phyloP scores from a whole-genome alignment of 2,329 filamentous ascomycete genomes.

The Diaporthe ampelina region DNA sequence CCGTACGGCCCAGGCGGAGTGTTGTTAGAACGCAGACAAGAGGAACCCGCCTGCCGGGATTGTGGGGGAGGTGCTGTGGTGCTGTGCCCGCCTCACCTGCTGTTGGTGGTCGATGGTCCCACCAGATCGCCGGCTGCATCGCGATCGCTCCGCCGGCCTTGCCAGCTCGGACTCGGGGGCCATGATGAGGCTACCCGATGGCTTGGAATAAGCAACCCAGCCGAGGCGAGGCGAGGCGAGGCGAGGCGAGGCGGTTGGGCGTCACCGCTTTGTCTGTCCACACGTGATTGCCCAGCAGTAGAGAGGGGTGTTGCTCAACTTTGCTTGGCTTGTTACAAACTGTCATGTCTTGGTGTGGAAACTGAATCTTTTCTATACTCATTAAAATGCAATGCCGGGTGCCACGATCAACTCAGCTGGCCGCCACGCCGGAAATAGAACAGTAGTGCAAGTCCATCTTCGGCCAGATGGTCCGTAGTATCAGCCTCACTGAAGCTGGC shows the following conservation, averaged over 20 bases:
- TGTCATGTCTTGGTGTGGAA: conserved; percentile 36
- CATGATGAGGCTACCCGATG: neutral
- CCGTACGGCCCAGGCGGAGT: neutral
- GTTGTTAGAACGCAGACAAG: conserved; percentile 14
- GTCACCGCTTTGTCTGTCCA: neutral
- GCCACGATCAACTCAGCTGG: conserved; percentile 12
- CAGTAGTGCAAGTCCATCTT: neutral
- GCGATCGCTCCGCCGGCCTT: neutral
- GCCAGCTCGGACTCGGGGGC: neutral
- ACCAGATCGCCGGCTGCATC: neutral
- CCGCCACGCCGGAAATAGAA: conserved; percentile 6
- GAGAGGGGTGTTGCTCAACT: neutral
- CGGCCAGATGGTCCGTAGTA: neutral
- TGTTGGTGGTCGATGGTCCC: neutral
- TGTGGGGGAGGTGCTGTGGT: neutral
- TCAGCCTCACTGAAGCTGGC: conserved; percentile 9
- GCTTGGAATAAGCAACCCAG: neutral
- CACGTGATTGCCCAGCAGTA: neutral
- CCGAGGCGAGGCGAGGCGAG: conserved; percentile 29
- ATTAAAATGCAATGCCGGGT: conserved; percentile 34
- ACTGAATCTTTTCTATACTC: conserved; percentile 34
- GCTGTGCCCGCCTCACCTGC: neutral
- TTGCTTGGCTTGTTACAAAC: neutral
- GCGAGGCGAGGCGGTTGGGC: conserved; percentile 24
- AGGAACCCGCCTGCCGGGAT: neutral